A percentile compares a stretch with the other conserved stretches of the same genome.
These are phyloP conservation scores for Sclerotiophoma versabilis DNA, from an alignment of 2,329 filamentous ascomycete genomes.

Conservation along the genomic window DNA sequence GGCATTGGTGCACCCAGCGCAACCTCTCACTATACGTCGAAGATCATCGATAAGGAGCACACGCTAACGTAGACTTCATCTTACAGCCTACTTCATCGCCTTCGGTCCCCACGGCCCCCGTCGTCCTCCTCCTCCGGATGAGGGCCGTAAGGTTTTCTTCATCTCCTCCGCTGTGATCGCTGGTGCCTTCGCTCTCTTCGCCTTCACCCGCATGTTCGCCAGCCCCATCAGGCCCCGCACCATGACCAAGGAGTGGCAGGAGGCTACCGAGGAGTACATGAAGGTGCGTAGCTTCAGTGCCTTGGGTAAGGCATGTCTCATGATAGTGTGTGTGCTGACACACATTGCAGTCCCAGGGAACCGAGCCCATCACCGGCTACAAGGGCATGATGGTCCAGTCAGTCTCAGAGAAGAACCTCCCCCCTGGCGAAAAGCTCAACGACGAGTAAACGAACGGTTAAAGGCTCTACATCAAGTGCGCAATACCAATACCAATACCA, in stretches of 20 bases:
- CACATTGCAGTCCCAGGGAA: slow-evolving; percentile 43
- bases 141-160: slow-evolving; percentile 78
- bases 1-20: slow-evolving; percentile 17
- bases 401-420: slow-evolving; percentile 44
- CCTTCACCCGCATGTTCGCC: slow-evolving; percentile 73
- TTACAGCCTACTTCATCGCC: slow-evolving; percentile 96
- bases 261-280: slow-evolving; percentile 91
- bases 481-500: slow-evolving; percentile 42
- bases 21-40: slow-evolving; percentile 13
- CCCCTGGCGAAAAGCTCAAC: slow-evolving; percentile 35
- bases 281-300: slow-evolving; percentile 67
- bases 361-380: slow-evolving; percentile 49
- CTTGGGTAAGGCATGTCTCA: background rate
- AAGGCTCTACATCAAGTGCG: slow-evolving; percentile 33
- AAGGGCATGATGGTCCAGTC: slow-evolving; percentile 52
- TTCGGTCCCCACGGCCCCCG: slow-evolving; percentile 97
- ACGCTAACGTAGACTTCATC: slow-evolving; percentile 30
- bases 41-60: slow-evolving; percentile 17
- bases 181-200: slow-evolving; percentile 75
- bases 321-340: slow-evolving; percentile 22
- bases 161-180: slow-evolving; percentile 74
- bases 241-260: slow-evolving; percentile 98
- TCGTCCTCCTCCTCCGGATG: slow-evolving; percentile 80
- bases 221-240: slow-evolving; percentile 72
- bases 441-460: slow-evolving; percentile 40